Percentiles rank a stretch among this genome's conserved stretches.
Evolutionary conservation across 2,329 filamentous ascomycete species (phyloP).

Genomic region (Domatiomyces globalis): DNA sequence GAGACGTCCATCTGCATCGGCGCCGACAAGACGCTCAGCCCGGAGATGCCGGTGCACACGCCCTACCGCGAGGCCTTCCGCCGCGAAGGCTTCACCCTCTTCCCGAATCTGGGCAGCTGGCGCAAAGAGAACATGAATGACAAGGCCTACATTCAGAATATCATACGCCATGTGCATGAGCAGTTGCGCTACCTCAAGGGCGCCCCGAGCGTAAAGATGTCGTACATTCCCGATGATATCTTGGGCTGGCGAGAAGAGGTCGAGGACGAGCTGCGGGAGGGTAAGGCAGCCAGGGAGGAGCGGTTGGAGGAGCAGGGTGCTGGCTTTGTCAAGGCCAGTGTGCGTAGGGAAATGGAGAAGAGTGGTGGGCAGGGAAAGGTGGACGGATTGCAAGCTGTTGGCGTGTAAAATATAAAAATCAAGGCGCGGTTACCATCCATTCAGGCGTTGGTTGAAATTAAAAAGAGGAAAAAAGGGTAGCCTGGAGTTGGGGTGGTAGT

Average conservation of each 20-base stretch:
- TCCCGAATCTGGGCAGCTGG: conserved; percentile 61
- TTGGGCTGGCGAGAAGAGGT: conserved; percentile 38
- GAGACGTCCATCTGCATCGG: conserved; percentile 85
- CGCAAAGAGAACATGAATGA: conserved; percentile 65
- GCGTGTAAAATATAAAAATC: too few species aligned
- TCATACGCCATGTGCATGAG: conserved; percentile 65
- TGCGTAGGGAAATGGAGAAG: conserved; percentile 16
- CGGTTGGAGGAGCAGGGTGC: conserved; percentile 28
- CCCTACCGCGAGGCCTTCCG: conserved; percentile 83
- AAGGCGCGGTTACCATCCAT: not conserved
- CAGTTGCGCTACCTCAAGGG: conserved; percentile 74
- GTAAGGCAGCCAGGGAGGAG: conserved; percentile 29
- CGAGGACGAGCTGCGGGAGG: conserved; percentile 32
- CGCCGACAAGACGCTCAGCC: conserved; percentile 53
- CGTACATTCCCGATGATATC: conserved; percentile 64
- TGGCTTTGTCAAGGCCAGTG: conserved; percentile 14
- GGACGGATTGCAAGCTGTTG: not conserved
- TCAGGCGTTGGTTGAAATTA: not conserved
- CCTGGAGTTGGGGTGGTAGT: not conserved
- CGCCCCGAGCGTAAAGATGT: conserved; percentile 77
- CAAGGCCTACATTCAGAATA: conserved; percentile 57
- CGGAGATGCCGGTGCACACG: conserved; percentile 62
- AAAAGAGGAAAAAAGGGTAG: not conserved
- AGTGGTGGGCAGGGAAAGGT: conserved; percentile 2
- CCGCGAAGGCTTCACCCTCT: conserved; percentile 63